phyloP scores from a whole-genome alignment of 345 rosid genomes.

The Gossypium herbaceum region DNA sequence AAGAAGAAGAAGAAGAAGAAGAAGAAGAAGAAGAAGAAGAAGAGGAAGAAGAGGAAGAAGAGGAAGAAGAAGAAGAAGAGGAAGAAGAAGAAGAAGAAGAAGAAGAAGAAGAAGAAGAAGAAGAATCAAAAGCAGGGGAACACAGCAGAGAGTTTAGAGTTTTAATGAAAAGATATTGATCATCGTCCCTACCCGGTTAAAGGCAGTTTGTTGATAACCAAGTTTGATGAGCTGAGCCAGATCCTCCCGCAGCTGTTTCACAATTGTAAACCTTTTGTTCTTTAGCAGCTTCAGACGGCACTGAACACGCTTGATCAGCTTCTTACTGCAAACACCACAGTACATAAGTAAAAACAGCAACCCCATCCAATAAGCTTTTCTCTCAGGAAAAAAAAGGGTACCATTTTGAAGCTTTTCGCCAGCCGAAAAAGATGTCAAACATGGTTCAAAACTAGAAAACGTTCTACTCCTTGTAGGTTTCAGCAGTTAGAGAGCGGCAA shows the following conservation, averaged over 20 bases:
- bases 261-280: conserved; percentile 61
- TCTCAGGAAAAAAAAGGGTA: conserved; percentile 5
- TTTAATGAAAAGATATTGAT: background rate
- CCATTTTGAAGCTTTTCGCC: conserved; percentile 89
- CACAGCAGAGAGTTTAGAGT: background rate
- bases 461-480: background rate
- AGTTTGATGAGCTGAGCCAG: conserved; percentile 57
- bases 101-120: no score
- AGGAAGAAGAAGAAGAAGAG: no score
- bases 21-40: no score
- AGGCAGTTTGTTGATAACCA: conserved; percentile 48
- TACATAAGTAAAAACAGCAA: background rate
- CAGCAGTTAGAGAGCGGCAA: conserved; percentile 1
- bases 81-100: background rate
- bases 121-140: background rate
- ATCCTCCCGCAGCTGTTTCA: conserved; percentile 57
- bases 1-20: no score
- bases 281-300: conserved; percentile 60
- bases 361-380: background rate
- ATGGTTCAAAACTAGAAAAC: conserved; percentile 24
- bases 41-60: no score
- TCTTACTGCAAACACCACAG: conserved; percentile 44
- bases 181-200: conserved; percentile 37
- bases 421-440: conserved; percentile 64
- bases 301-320: conserved; percentile 49